These are phyloP conservation scores for Geranium brycei DNA, from an alignment of 345 rosid species.

Conservation along the genomic window DNA sequence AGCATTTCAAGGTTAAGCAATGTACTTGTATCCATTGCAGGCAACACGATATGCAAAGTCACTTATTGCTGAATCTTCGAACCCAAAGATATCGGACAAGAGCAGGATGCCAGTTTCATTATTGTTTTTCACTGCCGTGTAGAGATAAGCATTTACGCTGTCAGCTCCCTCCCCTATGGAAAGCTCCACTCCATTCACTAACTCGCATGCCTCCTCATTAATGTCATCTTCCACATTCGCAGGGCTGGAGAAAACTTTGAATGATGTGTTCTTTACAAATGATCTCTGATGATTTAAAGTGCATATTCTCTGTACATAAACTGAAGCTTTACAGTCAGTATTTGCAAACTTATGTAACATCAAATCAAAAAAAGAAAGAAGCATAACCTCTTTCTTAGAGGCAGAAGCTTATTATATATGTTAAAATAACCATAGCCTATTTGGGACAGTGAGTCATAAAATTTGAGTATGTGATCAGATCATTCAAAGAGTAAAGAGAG, in stretches of 20 bases:
- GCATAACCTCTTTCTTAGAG: too few species aligned
- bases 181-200: constrained; percentile 55
- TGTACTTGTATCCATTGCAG: constrained; percentile 80
- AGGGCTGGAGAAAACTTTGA: constrained; percentile 17
- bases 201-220: constrained; percentile 63
- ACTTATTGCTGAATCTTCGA: constrained; percentile 66
- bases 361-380: neutral
- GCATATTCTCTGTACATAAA: constrained; percentile 35
- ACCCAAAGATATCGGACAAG: constrained; percentile 67
- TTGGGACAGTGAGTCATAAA: too few species aligned
- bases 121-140: constrained; percentile 75
- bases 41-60: constrained; percentile 85
- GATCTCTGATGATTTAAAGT: constrained; percentile 13
- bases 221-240: constrained; percentile 28
- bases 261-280: neutral
- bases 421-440: too few species aligned
- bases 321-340: constrained; percentile 40
- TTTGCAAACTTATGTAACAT: constrained; percentile 1
- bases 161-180: constrained; percentile 45
- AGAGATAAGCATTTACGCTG: constrained; percentile 48
- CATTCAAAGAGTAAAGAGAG: too few species aligned
- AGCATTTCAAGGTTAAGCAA: constrained; percentile 9
- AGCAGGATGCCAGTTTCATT: constrained; percentile 62
- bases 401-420: neutral
- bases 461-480: too few species aligned